Percentiles rank a stretch among this genome's conserved stretches.
Evolutionary conservation across 2,329 filamentous ascomycete genomes (phyloP).

Genomic region (Penicillium hordei): DNA sequence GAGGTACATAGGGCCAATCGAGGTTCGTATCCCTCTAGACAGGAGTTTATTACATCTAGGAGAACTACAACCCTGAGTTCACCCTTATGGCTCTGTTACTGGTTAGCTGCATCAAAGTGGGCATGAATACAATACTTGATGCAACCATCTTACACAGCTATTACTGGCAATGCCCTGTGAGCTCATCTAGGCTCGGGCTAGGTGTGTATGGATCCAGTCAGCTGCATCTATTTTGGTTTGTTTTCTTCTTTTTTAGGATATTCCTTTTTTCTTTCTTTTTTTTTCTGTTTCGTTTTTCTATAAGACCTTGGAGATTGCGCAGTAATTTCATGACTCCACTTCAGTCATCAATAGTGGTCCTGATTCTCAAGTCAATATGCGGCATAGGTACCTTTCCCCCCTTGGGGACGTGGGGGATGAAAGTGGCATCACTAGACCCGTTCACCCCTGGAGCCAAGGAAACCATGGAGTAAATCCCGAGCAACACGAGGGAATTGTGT

Average conservation of each 20-base stretch:
- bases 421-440: constrained; percentile 16
- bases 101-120: constrained; percentile 25
- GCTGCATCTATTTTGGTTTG: background rate
- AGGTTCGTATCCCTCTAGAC: constrained; percentile 20
- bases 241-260: background rate
- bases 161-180: constrained; percentile 15
- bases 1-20: constrained; percentile 7
- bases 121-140: constrained; percentile 10
- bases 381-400: constrained; percentile 7
- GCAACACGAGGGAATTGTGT: constrained; percentile 22
- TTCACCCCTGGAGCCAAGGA: constrained; percentile 16
- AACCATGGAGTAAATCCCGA: constrained; percentile 7
- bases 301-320: background rate
- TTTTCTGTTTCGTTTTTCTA: background rate
- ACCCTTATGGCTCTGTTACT: constrained; percentile 12
- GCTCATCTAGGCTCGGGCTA: constrained; percentile 4
- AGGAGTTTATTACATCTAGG: constrained; percentile 26
- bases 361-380: background rate
- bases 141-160: constrained; percentile 22
- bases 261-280: background rate
- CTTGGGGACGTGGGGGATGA: constrained; percentile 26
- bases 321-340: background rate
- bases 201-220: constrained; percentile 2
- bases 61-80: constrained; percentile 19
- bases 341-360: background rate